Conservation (phyloP, 192 early-diverging fungal species). For the Coemansia sp. region DNA sequence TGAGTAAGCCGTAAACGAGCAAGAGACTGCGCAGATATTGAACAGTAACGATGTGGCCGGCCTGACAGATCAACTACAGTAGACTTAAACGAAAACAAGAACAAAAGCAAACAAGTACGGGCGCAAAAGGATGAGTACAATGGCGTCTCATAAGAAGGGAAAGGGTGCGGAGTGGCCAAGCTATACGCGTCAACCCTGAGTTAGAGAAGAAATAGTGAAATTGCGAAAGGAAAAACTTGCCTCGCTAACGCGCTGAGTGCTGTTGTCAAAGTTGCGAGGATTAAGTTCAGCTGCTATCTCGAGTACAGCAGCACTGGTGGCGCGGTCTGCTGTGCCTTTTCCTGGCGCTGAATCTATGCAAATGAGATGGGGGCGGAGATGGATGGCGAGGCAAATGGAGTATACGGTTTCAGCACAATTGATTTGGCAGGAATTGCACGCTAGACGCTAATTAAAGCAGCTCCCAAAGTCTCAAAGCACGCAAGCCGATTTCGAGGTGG, state of each 20-base stretch:
- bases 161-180: not conserved
- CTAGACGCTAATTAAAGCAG: not conserved
- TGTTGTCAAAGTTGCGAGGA: constrained; percentile 39
- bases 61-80: constrained; percentile 37
- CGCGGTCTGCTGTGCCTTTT: not conserved
- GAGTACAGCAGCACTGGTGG: not conserved
- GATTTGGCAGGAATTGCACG: not conserved
- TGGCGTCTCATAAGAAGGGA: not conserved
- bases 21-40: constrained; percentile 46
- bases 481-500: not conserved
- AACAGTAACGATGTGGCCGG: constrained; percentile 29
- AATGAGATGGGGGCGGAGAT: not conserved
- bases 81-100: not conserved
- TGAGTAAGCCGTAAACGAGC: constrained; percentile 43
- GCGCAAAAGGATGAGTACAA: not conserved
- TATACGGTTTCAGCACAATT: not conserved
- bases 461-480: not conserved
- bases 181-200: too few species aligned
- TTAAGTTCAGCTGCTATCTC: constrained; percentile 11
- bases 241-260: constrained; percentile 31
- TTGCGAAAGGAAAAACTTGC: constrained; percentile 13
- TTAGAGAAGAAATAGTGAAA: not conserved
- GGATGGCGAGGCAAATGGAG: not conserved
- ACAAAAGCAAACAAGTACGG: not conserved
- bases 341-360: not conserved